Evolutionary conservation across 208 protist genomes (phyloP).

Genomic region (Leishmania guyanensis): DNA sequence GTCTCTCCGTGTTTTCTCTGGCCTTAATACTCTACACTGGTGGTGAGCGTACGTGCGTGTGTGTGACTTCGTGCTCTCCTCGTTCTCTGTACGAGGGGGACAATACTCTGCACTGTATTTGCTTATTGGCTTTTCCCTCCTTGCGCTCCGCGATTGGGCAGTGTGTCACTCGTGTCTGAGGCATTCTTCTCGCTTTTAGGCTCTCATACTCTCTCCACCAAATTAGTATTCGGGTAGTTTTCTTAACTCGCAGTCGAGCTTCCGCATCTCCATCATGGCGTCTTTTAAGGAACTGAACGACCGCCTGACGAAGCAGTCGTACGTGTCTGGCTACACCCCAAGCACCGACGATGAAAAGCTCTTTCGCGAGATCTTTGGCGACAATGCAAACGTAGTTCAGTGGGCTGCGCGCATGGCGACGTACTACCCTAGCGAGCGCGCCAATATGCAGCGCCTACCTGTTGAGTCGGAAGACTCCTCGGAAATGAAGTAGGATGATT

Average conservation of each 20-base stretch:
- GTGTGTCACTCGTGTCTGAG: not conserved
- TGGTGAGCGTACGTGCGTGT: not conserved
- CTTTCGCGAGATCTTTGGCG: constrained; percentile 58
- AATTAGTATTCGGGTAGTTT: not conserved
- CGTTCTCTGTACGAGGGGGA: not conserved
- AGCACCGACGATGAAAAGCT: constrained; percentile 52
- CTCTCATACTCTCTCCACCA: not conserved
- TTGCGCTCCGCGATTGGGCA: not conserved
- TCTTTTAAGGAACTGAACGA: constrained; percentile 67
- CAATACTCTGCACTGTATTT: not conserved
- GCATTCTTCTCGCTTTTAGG: not conserved
- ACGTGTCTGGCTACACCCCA: constrained; percentile 62
- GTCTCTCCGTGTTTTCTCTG: not conserved
- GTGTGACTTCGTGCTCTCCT: not conserved
- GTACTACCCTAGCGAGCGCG: constrained; percentile 63
- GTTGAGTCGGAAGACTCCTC: constrained; percentile 16
- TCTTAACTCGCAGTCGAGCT: not conserved
- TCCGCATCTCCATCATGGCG: constrained; percentile 11
- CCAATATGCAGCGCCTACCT: constrained; percentile 28
- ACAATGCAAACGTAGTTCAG: constrained; percentile 56
- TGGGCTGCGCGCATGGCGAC: constrained; percentile 75
- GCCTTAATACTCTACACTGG: not conserved
- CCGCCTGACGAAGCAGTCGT: constrained; percentile 57
- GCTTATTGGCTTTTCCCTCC: not conserved
- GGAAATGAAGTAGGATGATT: constrained; percentile 13